Evolutionary conservation across 129 eudicot species (phyloP), one percentile per base, ranked within the genome.

Genomic region (Pseudognaphalium luteoalbum): DNA sequence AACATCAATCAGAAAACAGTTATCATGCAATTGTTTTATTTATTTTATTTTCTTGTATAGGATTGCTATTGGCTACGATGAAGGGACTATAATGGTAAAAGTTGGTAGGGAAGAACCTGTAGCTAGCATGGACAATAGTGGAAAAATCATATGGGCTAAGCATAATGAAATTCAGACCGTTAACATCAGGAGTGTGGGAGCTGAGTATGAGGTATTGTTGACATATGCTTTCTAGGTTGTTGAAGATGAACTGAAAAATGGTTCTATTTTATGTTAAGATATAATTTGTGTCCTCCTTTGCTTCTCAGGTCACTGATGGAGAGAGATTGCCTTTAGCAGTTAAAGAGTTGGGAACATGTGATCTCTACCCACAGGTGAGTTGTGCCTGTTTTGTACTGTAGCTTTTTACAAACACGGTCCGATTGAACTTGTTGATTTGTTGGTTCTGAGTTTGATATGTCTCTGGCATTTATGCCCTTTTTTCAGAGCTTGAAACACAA

Each of bases 281-380:
- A 34, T 25, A 75, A 68, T 54, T 35, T 59, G 12, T 73, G 57
- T 78, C 10, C 20, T 65, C n/a, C 10, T 66, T 70, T 67, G 25
- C 52, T 68, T 76, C 76, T 76, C 79, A 92, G 98, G 92, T 90
- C 72, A 80, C 96, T 76, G 98, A 92, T 82, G 98, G 98, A 74
- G 98, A 92, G 81, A 90, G 98, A 72, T 72, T 92, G 82, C 98
- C 98, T 79, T 81, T 92, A 86, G 94, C 94, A 17, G 98, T 92
- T 25, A 92, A 85, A 81, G 98, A 92, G 83, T 79, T 92, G 87
- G 98, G 98, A 72, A 87, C 91, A 19, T 92, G 98, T 74, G 98
- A 92, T 81, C 89, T 92, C 66, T 92, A 92, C 81, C 98, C 98
- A 17, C 98, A 92, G 83, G 98, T 92, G 65, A 81, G 87, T 75